Percentiles rank a stretch among this genome's conserved stretches.
These are phyloP conservation scores for Aspergillus terreus DNA, from an alignment of 2,329 filamentous ascomycete species.

Conservation along the genomic window DNA sequence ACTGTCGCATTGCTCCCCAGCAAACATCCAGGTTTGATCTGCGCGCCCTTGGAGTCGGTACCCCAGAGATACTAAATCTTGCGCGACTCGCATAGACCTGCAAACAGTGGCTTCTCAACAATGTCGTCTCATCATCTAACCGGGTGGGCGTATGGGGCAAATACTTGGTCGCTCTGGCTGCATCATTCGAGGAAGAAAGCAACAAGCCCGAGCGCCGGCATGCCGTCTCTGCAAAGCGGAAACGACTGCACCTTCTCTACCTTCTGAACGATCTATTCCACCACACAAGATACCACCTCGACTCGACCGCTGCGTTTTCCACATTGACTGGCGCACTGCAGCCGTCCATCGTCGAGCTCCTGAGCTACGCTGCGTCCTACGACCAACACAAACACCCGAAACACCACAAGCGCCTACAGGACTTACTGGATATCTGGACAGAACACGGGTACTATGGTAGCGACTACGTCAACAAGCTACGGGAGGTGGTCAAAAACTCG, in stretches of 20 bases:
- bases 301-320: constrained; percentile 39
- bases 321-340: constrained; percentile 56
- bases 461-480: constrained; percentile 56
- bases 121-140: constrained; percentile 64
- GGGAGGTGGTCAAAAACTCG: constrained; percentile 52
- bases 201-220: constrained; percentile 15
- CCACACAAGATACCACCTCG: constrained; percentile 57
- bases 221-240: constrained; percentile 58
- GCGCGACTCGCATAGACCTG: constrained; percentile 61
- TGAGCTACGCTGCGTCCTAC: constrained; percentile 51
- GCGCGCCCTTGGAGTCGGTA: constrained; percentile 25
- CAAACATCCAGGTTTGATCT: constrained; percentile 83
- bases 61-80: constrained; percentile 35
- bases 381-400: constrained; percentile 60
- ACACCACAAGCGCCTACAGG: constrained; percentile 61
- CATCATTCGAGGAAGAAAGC: constrained; percentile 47
- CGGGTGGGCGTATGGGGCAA: constrained; percentile 68
- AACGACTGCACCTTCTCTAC: constrained; percentile 72
- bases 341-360: constrained; percentile 60
- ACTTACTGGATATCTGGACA: constrained; percentile 69
- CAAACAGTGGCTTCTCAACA: constrained; percentile 77
- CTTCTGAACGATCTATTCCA: constrained; percentile 75
- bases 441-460: constrained; percentile 59
- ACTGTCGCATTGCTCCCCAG: constrained; percentile 67
- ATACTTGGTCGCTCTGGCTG: constrained; percentile 68